These are phyloP conservation scores for Globisporangium cylindrosporum DNA, from an alignment of 352 stramenopile genomes.

Conservation along the genomic window DNA sequence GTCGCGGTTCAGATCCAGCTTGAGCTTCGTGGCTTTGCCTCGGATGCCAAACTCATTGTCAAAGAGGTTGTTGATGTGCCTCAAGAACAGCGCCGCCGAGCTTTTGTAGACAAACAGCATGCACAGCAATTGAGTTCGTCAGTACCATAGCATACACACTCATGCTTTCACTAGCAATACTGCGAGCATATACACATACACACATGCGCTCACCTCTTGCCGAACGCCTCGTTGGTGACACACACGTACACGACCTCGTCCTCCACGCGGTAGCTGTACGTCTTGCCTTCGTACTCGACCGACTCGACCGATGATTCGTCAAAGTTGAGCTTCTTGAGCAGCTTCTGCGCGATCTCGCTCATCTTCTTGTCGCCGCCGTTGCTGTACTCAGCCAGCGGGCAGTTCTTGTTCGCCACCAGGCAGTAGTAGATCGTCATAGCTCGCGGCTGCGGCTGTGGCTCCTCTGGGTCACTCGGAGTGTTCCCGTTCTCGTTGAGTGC, in stretches of 20 bases:
- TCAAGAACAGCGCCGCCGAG: conserved; percentile 78
- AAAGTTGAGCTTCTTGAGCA: conserved; percentile 85
- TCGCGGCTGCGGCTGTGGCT: background rate
- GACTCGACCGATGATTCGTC: conserved; percentile 68
- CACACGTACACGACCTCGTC: conserved; percentile 84
- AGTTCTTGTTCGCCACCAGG: conserved; percentile 80
- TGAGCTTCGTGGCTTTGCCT: conserved; percentile 86
- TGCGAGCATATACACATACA: background rate
- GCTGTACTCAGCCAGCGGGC: conserved; percentile 76
- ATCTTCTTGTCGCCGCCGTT: conserved; percentile 84
- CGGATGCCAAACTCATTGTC: conserved; percentile 84
- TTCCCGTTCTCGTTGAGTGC: too few relatives aligned
- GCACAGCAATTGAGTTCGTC: background rate
- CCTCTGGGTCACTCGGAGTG: too few relatives aligned
- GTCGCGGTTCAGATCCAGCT: conserved; percentile 85
- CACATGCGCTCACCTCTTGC: conserved; percentile 49
- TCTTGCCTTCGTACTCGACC: conserved; percentile 81
- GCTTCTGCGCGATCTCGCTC: conserved; percentile 82
- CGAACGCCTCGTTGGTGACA: conserved; percentile 75
- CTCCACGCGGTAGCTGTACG: conserved; percentile 85
- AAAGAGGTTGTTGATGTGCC: conserved; percentile 85
- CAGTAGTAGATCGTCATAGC: conserved; percentile 89
- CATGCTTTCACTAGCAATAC: background rate
- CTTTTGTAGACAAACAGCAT: conserved; percentile 19
- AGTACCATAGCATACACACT: background rate